Percentiles rank a stretch among this genome's conserved stretches.
Evolutionary conservation across 2,329 filamentous ascomycete genomes (phyloP).

Genomic region (Talaromyces sp.): DNA sequence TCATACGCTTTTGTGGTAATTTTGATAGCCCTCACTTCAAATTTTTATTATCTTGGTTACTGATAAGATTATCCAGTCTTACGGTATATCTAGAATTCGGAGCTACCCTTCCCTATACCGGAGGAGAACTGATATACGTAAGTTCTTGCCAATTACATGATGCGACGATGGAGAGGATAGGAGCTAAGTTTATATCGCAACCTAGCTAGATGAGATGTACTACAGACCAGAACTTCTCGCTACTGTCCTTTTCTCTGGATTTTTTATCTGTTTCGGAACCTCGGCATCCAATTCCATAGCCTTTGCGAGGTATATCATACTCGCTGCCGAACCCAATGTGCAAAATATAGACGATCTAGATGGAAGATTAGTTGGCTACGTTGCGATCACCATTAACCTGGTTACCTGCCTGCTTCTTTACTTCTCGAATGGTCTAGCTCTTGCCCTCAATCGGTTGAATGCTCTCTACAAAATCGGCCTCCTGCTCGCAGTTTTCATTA

Average conservation of each 20-base stretch:
- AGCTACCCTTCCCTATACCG: neutral
- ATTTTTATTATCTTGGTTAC: neutral
- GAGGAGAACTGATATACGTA: neutral
- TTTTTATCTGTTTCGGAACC: neutral
- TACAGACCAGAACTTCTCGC: neutral
- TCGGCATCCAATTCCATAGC: neutral
- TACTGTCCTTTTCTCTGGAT: neutral
- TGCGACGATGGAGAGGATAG: neutral
- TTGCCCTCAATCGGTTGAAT: neutral
- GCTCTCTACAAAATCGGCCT: neutral
- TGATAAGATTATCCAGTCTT: neutral
- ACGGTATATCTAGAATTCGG: neutral
- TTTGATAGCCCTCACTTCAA: neutral
- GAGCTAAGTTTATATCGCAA: neutral
- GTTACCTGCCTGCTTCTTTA: neutral
- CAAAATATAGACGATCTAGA: neutral
- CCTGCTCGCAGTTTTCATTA: neutral
- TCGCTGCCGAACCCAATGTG: neutral
- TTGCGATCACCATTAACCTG: neutral
- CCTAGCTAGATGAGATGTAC: neutral
- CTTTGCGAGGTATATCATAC: neutral
- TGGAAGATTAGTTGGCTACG: neutral
- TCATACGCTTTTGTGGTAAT: neutral
- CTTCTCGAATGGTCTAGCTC: neutral
- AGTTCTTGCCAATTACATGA: neutral